Conservation (phyloP, 106 monocot species). For the Dendrobium huoshanense region DNA sequence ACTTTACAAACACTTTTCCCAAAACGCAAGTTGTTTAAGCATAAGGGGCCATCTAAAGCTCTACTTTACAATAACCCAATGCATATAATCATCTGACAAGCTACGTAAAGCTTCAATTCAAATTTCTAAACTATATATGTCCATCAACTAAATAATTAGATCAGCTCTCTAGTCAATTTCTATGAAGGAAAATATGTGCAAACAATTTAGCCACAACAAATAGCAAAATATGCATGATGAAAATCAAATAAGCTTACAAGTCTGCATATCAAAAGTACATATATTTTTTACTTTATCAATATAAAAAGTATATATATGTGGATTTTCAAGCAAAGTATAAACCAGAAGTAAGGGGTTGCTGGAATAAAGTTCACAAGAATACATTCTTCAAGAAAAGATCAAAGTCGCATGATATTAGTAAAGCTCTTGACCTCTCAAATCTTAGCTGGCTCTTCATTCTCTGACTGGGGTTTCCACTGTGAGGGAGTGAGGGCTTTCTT, state of each 20-base stretch:
- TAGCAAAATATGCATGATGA: not conserved
- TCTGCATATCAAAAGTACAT: not conserved
- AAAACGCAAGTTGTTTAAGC: too few relatives aligned
- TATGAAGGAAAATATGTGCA: not conserved
- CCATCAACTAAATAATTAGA: not conserved
- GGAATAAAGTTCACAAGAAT: not conserved
- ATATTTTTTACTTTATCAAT: not conserved
- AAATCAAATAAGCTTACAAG: not conserved
- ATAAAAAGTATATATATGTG: not conserved
- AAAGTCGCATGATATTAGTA: not conserved
- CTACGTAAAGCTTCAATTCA: too few relatives aligned
- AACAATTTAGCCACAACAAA: not conserved
- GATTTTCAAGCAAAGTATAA: not conserved
- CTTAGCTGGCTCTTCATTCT: not conserved
- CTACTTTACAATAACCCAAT: too few relatives aligned
- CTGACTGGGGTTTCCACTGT: slow-evolving; percentile 49
- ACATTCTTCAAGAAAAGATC: not conserved
- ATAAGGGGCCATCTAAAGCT: too few relatives aligned
- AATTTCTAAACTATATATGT: not conserved
- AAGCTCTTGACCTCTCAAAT: not conserved
- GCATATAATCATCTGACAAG: too few relatives aligned
- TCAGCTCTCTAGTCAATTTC: not conserved
- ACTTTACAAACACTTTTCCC: too few relatives aligned
- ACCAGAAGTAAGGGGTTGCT: not conserved
- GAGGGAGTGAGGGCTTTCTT: slow-evolving; percentile 83